Evolutionary conservation across 805 yeast genomes (phyloP).

Genomic region (Cyberlindnera euphorbiiphila): DNA sequence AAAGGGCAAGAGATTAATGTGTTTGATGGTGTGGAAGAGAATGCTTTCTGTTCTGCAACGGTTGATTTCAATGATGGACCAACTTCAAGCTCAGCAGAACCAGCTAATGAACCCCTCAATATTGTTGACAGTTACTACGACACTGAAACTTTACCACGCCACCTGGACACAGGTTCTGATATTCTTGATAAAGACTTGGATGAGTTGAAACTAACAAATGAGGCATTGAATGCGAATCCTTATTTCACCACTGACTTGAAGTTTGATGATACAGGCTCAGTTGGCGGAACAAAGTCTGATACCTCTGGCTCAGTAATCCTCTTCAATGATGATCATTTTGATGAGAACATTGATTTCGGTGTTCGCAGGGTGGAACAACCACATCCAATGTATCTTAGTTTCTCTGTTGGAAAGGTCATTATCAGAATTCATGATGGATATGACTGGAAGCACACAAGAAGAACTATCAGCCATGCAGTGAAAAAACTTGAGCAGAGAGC

Average conservation of each 20-base stretch:
- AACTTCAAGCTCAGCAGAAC: not conserved
- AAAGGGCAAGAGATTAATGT: slow-evolving; percentile 33
- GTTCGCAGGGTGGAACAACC: slow-evolving; percentile 3
- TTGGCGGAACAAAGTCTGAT: slow-evolving; percentile 11
- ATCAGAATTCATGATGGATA: slow-evolving; percentile 80
- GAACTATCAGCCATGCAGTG: slow-evolving; percentile 60
- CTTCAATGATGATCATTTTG: slow-evolving; percentile 28
- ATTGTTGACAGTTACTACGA: slow-evolving; percentile 27
- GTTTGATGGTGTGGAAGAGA: slow-evolving; percentile 37
- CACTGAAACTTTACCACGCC: not conserved
- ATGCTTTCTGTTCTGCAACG: slow-evolving; percentile 24
- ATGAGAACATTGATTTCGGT: slow-evolving; percentile 3
- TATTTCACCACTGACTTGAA: slow-evolving; percentile 8
- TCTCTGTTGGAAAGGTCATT: slow-evolving; percentile 35
- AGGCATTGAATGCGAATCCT: slow-evolving; percentile 16
- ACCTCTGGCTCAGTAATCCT: slow-evolving; percentile 21
- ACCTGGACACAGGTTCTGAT: slow-evolving; percentile 15
- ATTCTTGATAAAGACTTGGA: slow-evolving; percentile 31
- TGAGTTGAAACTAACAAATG: slow-evolving; percentile 23
- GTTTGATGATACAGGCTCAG: not conserved
- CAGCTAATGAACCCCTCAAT: slow-evolving; percentile 12
- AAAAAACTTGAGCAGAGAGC: slow-evolving; percentile 54
- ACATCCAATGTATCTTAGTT: slow-evolving; percentile 18
- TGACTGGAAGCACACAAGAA: slow-evolving; percentile 82
- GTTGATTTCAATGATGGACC: not conserved